Evolutionary conservation across 495 filamentous ascomycete genomes (phyloP).

Genomic region (Penicillium desertorum): DNA sequence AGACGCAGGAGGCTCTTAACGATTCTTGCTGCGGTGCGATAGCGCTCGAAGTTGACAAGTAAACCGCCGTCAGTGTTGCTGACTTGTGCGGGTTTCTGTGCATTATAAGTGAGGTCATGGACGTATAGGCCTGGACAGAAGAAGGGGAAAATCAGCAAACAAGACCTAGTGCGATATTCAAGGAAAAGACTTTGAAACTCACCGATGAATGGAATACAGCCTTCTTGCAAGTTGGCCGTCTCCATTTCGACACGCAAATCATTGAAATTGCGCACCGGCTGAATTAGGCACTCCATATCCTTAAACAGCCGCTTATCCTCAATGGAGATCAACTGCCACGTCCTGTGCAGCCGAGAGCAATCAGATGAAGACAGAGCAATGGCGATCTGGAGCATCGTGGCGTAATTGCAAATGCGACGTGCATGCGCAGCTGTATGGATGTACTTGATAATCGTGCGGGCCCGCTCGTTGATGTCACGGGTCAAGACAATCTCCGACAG

Average conservation of each 20-base stretch:
- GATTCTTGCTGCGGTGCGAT: conserved; percentile 83
- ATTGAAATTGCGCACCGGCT: conserved; percentile 88
- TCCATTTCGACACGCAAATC: conserved; percentile 93
- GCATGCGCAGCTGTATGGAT: conserved; percentile 90
- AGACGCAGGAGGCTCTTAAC: conserved; percentile 89
- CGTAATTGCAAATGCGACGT: conserved; percentile 85
- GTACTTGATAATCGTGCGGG: conserved; percentile 80
- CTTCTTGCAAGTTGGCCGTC: conserved; percentile 66
- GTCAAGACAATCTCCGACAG: conserved; percentile 90
- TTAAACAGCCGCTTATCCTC: conserved; percentile 69
- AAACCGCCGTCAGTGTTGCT: conserved; percentile 61
- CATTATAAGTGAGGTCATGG: conserved; percentile 95
- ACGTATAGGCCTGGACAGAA: conserved; percentile 68
- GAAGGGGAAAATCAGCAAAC: neutral
- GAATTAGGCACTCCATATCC: conserved; percentile 80
- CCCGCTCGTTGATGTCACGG: conserved; percentile 75
- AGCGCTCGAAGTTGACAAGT: conserved; percentile 93
- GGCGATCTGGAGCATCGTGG: conserved; percentile 92
- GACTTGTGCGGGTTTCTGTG: conserved; percentile 75
- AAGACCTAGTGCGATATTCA: neutral
- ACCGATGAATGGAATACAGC: conserved; percentile 96
- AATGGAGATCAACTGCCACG: conserved; percentile 76
- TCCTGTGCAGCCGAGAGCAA: conserved; percentile 68
- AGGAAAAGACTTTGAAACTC: conserved; percentile 32
- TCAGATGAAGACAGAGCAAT: conserved; percentile 87